These are phyloP conservation scores for Sporobolomyces pararoseus DNA, from an alignment of 768 basidiomycete species.

Conservation along the genomic window DNA sequence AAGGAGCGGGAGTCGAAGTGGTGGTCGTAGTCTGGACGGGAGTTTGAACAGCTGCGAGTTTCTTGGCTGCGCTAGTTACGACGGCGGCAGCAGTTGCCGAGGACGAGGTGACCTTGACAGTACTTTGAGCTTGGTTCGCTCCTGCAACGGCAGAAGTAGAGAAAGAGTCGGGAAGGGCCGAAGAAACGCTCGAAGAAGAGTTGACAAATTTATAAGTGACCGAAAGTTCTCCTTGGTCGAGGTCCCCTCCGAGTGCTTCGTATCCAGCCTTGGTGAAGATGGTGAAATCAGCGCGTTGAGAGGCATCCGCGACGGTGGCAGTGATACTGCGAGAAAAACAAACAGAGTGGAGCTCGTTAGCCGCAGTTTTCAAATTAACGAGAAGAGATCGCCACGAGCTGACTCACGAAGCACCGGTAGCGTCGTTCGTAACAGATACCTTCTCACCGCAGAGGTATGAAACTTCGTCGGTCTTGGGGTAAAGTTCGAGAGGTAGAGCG, in stretches of 20 bases:
- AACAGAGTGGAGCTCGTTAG: background rate
- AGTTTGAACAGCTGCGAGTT: background rate
- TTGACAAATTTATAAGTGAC: constrained; percentile 12
- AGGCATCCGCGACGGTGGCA: constrained; percentile 21
- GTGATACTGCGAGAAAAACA: constrained; percentile 8
- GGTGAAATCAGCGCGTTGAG: constrained; percentile 22
- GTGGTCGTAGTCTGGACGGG: constrained; percentile 3
- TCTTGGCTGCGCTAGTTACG: constrained; percentile 4
- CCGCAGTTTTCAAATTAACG: background rate
- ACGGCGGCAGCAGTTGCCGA: constrained; percentile 8
- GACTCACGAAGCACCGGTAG: constrained; percentile 25
- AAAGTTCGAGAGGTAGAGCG: constrained; percentile 27
- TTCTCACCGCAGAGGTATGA: constrained; percentile 25
- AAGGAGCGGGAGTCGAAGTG: background rate
- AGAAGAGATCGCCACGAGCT: background rate
- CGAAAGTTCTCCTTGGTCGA: constrained; percentile 29
- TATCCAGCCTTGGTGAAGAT: constrained; percentile 14
- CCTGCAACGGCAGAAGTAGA: constrained; percentile 10
- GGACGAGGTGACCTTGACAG: constrained; percentile 5
- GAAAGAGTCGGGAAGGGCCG: constrained; percentile 4
- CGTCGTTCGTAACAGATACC: constrained; percentile 13
- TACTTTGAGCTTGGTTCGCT: constrained; percentile 10
- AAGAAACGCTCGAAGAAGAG: constrained; percentile 14
- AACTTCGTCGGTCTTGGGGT: constrained; percentile 16
- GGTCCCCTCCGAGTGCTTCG: constrained; percentile 30